These are phyloP conservation scores for Daldinia caldariorum DNA, from an alignment of 495 filamentous ascomycete species.

Conservation along the genomic window DNA sequence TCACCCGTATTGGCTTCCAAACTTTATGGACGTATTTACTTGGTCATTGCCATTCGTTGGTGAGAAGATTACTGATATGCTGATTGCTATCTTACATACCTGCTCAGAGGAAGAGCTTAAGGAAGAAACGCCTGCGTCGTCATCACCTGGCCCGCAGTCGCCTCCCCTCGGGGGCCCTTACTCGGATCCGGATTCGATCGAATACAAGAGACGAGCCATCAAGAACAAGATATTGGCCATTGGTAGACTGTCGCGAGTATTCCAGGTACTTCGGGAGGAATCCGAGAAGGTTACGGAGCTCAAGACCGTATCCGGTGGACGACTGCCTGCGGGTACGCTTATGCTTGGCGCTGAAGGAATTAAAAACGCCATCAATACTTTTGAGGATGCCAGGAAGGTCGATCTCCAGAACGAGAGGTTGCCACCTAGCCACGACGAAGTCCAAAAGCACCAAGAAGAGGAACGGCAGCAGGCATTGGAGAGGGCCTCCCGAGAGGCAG, in stretches of 20 bases:
- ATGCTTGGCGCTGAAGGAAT: slow-evolving; percentile 99
- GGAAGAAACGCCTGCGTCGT: slow-evolving; percentile 72
- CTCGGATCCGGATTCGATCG: slow-evolving; percentile 80
- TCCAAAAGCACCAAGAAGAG: slow-evolving; percentile 78
- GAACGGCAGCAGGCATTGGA: slow-evolving; percentile 83
- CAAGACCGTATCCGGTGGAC: slow-evolving; percentile 93
- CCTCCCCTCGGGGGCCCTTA: slow-evolving; percentile 66
- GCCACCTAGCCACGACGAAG: slow-evolving; percentile 92
- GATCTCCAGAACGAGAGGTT: slow-evolving; percentile 96
- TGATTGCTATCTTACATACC: slow-evolving; percentile 97
- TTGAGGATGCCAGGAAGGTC: slow-evolving; percentile 98
- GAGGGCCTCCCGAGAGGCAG: slow-evolving; percentile 83
- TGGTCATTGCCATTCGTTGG: slow-evolving; percentile 99
- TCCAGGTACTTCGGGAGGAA: slow-evolving; percentile 97
- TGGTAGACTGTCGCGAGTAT: slow-evolving; percentile 94
- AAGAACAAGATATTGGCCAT: slow-evolving; percentile 99
- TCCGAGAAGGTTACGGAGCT: slow-evolving; percentile 96
- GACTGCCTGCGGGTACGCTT: slow-evolving; percentile 92
- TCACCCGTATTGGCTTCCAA: slow-evolving; percentile 98
- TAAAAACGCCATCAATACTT: slow-evolving; percentile 97
- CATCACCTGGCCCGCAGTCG: slow-evolving; percentile 72
- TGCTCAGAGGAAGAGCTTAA: slow-evolving; percentile 97
- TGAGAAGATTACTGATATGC: slow-evolving; percentile 99
- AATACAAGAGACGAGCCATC: slow-evolving; percentile 93
- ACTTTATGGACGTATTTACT: slow-evolving; percentile 99